phyloP scores from a whole-genome alignment of 495 filamentous ascomycete genomes.

The Aspergillus panamensis region DNA sequence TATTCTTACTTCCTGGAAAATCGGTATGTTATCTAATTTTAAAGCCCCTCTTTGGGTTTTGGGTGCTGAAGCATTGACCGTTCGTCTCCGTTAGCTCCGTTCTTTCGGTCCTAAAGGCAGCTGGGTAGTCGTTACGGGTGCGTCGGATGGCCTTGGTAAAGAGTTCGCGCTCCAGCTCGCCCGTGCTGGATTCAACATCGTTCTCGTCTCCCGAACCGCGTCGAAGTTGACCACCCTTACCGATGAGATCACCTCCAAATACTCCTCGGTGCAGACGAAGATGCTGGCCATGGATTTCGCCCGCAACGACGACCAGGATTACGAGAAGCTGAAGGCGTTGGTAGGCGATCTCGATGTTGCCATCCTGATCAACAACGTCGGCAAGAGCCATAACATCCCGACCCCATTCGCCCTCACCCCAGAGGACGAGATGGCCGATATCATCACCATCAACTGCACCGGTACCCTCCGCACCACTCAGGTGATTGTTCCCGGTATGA shows the following conservation, averaged over 20 bases:
- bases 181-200: constrained; percentile 83
- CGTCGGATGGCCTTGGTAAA: constrained; percentile 95
- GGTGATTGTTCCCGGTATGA: constrained; percentile 80
- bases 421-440: constrained; percentile 74
- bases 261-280: constrained; percentile 62
- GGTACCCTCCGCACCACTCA: constrained; percentile 85
- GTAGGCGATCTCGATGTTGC: constrained; percentile 73
- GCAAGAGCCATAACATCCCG: constrained; percentile 87
- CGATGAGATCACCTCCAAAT: constrained; percentile 66
- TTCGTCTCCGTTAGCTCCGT: constrained; percentile 57
- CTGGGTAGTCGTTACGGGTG: constrained; percentile 94
- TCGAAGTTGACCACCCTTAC: constrained; percentile 80
- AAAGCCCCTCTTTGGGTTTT: no score
- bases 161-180: constrained; percentile 91
- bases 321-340: constrained; percentile 62
- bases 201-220: constrained; percentile 90
- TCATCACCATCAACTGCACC: constrained; percentile 90
- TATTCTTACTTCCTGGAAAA: constrained; percentile 72
- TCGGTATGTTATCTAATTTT: constrained; percentile 41
- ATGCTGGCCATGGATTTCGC: constrained; percentile 89
- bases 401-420: constrained; percentile 80
- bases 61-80: background rate
- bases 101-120: constrained; percentile 88
- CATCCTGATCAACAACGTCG: constrained; percentile 96
- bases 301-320: constrained; percentile 69